Evolutionary conservation across 148 eudicot genomes (phyloP), one percentile per base, ranked within the genome.

Genomic region (Oxyria digyna): DNA sequence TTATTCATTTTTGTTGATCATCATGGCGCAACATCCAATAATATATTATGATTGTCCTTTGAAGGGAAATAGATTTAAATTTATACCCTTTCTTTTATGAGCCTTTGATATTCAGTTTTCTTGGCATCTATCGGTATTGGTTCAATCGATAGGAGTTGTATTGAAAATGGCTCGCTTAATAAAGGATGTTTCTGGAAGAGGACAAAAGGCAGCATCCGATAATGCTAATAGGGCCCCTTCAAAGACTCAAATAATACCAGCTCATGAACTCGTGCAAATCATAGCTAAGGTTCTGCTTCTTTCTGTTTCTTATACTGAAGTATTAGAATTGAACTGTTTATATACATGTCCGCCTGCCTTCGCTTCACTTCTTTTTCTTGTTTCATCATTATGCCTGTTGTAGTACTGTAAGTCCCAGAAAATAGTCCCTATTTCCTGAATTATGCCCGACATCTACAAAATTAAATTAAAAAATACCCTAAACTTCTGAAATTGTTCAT

Each of bases 251-350:
- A 87, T 91, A 45, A 84, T 94, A 74, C 87, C 96, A 37, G 82
- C 88, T 78, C 75, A 79, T 50, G 99, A 94, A 69, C 81, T 94
- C 72, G 93, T 88, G 67, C 99, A 94, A 80, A 81, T 94, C 69
- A 81, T 82, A 55, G 97, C 96, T 24, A 91, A 90, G 99, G 98
- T 94, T 63, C 41, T 73, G 32, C 48, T 54, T 18, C 17, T 75
- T 20, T 46, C 41, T 65, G 37, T 52, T 42, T 32, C 6, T 8
- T 73, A n/a, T 69, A n/a, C n/a, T n/a, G n/a, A n/a, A n/a, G n/a
- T 31, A 9, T 23, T 38, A 41, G 4, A 35, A 15, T 66, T 66
- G 26, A 20, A 0, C 17, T 8, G 1, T 13, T 29, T 7, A 27
- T 18, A 27, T 59, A 12, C 37, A 59, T 59, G 38, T 57, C 9